phyloP scores from a whole-genome alignment of 176 grass and related monocot species.

The Aegilops tauschii region DNA sequence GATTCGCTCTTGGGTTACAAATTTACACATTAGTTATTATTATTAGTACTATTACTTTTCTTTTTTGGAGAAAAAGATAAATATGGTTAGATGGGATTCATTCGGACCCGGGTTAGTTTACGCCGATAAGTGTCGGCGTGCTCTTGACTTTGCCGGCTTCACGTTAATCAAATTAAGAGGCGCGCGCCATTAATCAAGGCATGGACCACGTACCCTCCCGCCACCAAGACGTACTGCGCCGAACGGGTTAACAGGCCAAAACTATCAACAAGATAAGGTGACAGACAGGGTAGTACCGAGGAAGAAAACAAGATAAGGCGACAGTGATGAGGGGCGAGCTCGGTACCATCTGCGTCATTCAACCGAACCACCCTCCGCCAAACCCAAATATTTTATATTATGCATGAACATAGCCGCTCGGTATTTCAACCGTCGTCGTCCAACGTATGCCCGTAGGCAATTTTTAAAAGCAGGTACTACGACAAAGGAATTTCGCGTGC shows the following conservation, averaged over 20 bases:
- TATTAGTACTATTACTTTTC: no score
- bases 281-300: background rate
- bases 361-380: background rate
- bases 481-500: slow-evolving; percentile 25
- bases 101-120: background rate
- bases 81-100: no score
- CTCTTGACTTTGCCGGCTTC: no score
- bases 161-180: no score
- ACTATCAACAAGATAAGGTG: background rate
- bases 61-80: no score
- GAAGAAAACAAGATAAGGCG: slow-evolving; percentile 13
- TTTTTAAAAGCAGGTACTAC: background rate
- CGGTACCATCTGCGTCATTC: background rate
- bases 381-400: background rate
- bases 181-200: background rate
- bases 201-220: background rate
- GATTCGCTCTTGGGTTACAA: no score
- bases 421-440: background rate
- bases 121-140: background rate
- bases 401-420: background rate
- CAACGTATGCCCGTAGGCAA: background rate
- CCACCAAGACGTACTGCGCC: no score
- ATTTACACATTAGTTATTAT: no score
- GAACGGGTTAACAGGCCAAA: background rate
- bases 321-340: background rate